Evolutionary conservation across 805 yeast species (phyloP).

Genomic region (Candida sonorensis): DNA sequence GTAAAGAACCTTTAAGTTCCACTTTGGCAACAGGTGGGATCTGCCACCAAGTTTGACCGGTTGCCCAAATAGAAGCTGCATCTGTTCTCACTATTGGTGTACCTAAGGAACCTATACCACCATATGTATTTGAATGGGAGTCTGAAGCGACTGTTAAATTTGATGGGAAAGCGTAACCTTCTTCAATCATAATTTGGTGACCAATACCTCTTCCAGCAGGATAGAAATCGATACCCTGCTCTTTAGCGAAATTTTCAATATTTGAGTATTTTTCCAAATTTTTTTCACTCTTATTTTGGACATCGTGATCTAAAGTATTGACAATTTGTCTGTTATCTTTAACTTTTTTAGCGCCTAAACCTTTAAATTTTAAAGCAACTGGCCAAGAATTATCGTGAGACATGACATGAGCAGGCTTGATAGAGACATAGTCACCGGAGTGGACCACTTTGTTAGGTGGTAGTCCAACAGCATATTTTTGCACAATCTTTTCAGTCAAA

Average conservation of each 20-base stretch:
- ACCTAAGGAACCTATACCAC: conserved; percentile 93
- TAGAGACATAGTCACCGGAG: conserved; percentile 92
- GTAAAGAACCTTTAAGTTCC: conserved; percentile 74
- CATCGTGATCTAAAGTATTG: conserved; percentile 96
- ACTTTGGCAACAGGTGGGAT: conserved; percentile 98
- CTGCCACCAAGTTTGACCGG: conserved; percentile 99
- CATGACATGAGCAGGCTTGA: conserved; percentile 96
- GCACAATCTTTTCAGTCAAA: conserved; percentile 92
- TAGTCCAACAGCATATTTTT: conserved; percentile 82
- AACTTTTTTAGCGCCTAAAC: conserved; percentile 82
- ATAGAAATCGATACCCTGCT: conserved; percentile 91
- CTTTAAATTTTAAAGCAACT: conserved; percentile 93
- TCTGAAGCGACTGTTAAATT: conserved; percentile 94
- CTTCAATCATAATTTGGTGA: conserved; percentile 98
- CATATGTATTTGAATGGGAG: conserved; percentile 96
- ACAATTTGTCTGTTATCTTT: conserved; percentile 88
- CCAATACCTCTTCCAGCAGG: conserved; percentile 99
- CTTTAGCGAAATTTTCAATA: conserved; percentile 82
- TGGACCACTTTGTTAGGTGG: conserved; percentile 69
- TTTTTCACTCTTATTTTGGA: conserved; percentile 86
- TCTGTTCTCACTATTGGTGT: conserved; percentile 98
- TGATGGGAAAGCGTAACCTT: conserved; percentile 95
- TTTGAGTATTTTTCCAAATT: conserved; percentile 82
- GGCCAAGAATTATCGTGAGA: conserved; percentile 99
- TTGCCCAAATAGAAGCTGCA: conserved; percentile 99